Percentiles rank a stretch among this genome's conserved stretches.
Conservation (phyloP, 306 rosid genomes). For the Ochetophila trinervis region DNA sequence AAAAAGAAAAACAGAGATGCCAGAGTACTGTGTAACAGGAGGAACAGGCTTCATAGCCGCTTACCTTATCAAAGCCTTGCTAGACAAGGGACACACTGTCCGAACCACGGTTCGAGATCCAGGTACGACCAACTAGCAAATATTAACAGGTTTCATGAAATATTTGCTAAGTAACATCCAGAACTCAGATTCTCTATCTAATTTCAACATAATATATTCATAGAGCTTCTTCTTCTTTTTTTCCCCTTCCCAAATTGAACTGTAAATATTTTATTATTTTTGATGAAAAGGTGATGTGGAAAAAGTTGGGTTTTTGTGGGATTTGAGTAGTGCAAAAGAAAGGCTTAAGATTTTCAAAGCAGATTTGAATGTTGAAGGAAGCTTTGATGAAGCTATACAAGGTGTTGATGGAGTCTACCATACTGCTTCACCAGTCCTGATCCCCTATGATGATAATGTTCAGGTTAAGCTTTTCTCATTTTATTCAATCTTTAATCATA, state of each 20-base stretch:
- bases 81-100: conserved; percentile 62
- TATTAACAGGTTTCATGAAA: not conserved
- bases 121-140: conserved; percentile 18
- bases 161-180: too few species aligned
- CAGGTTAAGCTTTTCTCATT: conserved; percentile 36
- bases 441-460: conserved; percentile 48
- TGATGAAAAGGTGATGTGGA: conserved; percentile 36
- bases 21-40: conserved; percentile 75
- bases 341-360: conserved; percentile 65
- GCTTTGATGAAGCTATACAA: conserved; percentile 61
- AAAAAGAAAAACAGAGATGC: conserved; percentile 37
- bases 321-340: conserved; percentile 59
- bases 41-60: conserved; percentile 83
- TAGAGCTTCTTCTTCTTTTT: not conserved
- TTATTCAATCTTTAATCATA: too few species aligned
- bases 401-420: conserved; percentile 88
- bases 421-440: conserved; percentile 72
- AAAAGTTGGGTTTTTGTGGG: conserved; percentile 58
- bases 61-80: conserved; percentile 55
- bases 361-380: conserved; percentile 56
- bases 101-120: conserved; percentile 76
- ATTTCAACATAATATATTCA: too few species aligned
- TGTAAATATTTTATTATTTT: not conserved
- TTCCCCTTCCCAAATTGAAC: not conserved
- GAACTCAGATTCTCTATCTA: too few species aligned